Percentiles rank a stretch among this genome's conserved stretches.
phyloP scores from a whole-genome alignment of 1,139 yeast species.

The Chernovozyma sophiae-reginae region DNA sequence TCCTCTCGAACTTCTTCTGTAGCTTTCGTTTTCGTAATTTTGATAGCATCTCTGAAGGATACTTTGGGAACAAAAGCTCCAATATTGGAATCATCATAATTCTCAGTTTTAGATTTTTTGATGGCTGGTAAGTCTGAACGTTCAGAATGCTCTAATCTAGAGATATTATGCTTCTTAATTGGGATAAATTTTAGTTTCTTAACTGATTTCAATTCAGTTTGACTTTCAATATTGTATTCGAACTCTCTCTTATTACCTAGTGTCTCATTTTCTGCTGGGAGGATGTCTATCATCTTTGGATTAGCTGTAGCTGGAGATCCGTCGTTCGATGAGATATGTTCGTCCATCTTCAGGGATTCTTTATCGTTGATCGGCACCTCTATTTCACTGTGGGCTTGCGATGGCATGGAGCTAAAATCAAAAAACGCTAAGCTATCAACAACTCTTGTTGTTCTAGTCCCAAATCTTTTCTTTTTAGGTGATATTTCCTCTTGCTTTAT shows the following conservation, averaged over 20 bases:
- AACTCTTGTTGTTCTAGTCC: slow-evolving; percentile 1
- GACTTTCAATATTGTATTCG: background rate
- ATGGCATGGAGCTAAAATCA: slow-evolving; percentile 5
- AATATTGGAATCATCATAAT: background rate
- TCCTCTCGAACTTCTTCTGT: slow-evolving; percentile 22
- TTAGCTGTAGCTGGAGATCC: background rate
- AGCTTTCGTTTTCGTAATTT: slow-evolving; percentile 26
- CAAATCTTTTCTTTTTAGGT: slow-evolving; percentile 6
- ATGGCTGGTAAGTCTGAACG: background rate
- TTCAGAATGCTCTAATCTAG: background rate
- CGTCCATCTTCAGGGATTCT: background rate
- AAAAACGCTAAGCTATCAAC: slow-evolving; percentile 8
- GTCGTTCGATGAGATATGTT: background rate
- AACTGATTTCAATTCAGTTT: background rate
- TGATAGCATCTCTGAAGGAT: slow-evolving; percentile 25
- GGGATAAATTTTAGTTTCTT: background rate
- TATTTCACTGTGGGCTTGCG: background rate
- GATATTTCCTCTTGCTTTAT: background rate
- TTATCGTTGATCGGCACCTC: background rate
- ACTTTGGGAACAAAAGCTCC: slow-evolving; percentile 1
- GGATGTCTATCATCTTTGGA: background rate
- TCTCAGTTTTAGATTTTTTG: background rate
- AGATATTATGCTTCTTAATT: background rate
- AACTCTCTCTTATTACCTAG: background rate
- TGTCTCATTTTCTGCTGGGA: background rate